Base-by-base conservation (phyloP, 495 filamentous ascomycete genomes). In the Daldinia loculata region DNA sequence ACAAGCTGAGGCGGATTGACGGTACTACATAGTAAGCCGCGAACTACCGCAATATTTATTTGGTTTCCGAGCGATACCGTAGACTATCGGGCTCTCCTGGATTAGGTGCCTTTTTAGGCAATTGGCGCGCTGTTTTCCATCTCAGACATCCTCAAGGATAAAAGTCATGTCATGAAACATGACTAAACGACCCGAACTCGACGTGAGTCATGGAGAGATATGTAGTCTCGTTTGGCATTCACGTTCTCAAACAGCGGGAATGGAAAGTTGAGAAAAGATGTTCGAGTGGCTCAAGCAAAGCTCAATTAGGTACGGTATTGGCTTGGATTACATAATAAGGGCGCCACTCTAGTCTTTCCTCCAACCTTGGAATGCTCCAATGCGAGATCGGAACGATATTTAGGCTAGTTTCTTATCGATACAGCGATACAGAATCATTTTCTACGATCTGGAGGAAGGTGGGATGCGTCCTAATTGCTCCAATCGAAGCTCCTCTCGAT, bases 401-500 rank as follows among this genome's bases (percentile, higher is more conserved):
- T 67, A 56, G 45, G 48, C 57, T 67, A 61, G 38, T 14, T 56
- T 61, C n/a, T 61, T 67, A 67, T 67, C 65, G 65, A 67, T 67
- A 67, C 6, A 17, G 4, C 11, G 36, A 43, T 27, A 48, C 9
- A 3, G 19, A 45, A 60, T 60, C 38, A 60, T 43, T 45, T 45
- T 58, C 2, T 26, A 36, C 29, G 30, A 19, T 56, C 5, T 57
- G 15, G 29, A 36, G 4, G 32, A 7, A 39, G 36, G 11, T 30
- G 56, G 56, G 36, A 45, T 45, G 15, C 26, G 14, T 50, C 32
- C 48, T 4, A 45, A 22, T 48, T 48, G 43, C 66, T 29, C 66
- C 59, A 59, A 63, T 24, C 15, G 30, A 24, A 41, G 11, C 27
- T 53, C 24, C 32, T 9, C 7, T 48, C 19, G 43, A 48, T 48